phyloP scores from a whole-genome alignment of 2,329 filamentous ascomycete species.

The Aspergillus alliaceus region DNA sequence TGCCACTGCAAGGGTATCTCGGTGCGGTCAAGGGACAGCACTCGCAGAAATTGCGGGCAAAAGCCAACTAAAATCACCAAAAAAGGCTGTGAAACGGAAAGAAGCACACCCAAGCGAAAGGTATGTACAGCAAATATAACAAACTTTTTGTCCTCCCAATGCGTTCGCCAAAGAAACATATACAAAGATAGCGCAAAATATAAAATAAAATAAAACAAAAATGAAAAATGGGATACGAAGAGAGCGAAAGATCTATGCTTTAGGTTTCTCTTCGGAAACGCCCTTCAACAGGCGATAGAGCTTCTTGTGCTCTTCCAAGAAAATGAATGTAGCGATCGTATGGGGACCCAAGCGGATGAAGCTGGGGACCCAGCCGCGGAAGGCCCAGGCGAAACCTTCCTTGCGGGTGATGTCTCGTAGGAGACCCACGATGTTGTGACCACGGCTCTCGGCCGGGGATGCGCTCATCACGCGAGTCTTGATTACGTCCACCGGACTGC shows the following conservation, averaged over 20 bases:
- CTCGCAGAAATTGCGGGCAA: conserved; percentile 8
- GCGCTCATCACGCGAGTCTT: conserved; percentile 67
- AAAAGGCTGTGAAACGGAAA: neutral
- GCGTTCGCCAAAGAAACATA: conserved; percentile 16
- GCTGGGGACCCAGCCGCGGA: conserved; percentile 67
- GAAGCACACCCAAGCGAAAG: conserved; percentile 1
- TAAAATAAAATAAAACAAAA: conserved; percentile 9
- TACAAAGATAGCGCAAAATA: conserved; percentile 1
- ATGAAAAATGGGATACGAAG: no score
- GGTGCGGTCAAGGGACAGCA: conserved; percentile 7
- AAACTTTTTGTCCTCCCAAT: conserved; percentile 11
- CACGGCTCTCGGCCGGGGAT: conserved; percentile 41
- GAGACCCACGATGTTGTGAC: conserved; percentile 47
- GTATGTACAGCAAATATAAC: conserved; percentile 12
- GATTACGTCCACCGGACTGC: conserved; percentile 66
- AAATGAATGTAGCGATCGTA: conserved; percentile 66
- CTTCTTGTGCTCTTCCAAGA: conserved; percentile 68
- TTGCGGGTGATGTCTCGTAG: conserved; percentile 55
- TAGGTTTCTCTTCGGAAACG: conserved; percentile 55
- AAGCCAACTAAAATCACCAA: neutral
- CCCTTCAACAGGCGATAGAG: conserved; percentile 52
- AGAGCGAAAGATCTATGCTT: conserved; percentile 18
- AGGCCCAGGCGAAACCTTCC: conserved; percentile 64
- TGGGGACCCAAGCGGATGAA: conserved; percentile 66
- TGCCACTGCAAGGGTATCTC: conserved; percentile 7